A percentile compares a stretch with the other conserved stretches of the same genome.
These are phyloP conservation scores for Aspergillus flavus DNA, from an alignment of 2,329 filamentous ascomycete genomes.

Conservation along the genomic window DNA sequence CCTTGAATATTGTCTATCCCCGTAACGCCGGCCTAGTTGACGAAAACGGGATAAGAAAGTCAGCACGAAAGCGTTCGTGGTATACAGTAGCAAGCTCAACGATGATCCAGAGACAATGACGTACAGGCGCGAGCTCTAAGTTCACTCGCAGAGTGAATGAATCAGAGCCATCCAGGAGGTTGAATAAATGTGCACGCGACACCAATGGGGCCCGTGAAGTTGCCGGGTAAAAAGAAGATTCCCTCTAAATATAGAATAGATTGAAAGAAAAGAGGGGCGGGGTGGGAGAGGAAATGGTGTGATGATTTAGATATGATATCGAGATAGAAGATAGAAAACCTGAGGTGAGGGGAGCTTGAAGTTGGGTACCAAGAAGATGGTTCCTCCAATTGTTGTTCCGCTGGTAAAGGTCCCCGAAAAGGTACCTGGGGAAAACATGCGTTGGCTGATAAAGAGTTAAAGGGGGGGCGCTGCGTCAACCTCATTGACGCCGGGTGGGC, in stretches of 20 bases:
- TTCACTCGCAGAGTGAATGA: constrained; percentile 23
- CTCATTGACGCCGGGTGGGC: constrained; percentile 15
- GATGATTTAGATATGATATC: constrained; percentile 11
- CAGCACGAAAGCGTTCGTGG: constrained; percentile 12
- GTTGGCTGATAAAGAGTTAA: constrained; percentile 9
- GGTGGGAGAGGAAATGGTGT: constrained; percentile 4
- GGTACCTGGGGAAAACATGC: constrained; percentile 17
- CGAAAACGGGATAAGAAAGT: constrained; percentile 5
- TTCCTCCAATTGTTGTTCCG: constrained; percentile 17
- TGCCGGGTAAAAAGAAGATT: constrained; percentile 1
- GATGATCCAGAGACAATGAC: constrained; percentile 3
- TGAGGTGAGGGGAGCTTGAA: constrained; percentile 5
- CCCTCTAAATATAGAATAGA: not conserved
- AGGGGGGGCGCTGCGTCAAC: constrained; percentile 7
- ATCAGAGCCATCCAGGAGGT: constrained; percentile 34
- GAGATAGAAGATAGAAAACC: too few relatives aligned
- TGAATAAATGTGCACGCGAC: constrained; percentile 29
- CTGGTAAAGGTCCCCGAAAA: constrained; percentile 1
- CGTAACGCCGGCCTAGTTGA: constrained; percentile 12
- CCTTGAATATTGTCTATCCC: constrained; percentile 1
- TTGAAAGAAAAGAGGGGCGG: constrained; percentile 11
- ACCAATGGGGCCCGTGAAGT: constrained; percentile 23
- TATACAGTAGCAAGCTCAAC: not conserved
- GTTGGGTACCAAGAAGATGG: constrained; percentile 16
- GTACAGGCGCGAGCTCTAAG: constrained; percentile 24